A percentile compares a stretch with the other conserved stretches of the same genome.
phyloP scores from a whole-genome alignment of 2,329 filamentous ascomycete genomes.

The Claviceps monticola region DNA sequence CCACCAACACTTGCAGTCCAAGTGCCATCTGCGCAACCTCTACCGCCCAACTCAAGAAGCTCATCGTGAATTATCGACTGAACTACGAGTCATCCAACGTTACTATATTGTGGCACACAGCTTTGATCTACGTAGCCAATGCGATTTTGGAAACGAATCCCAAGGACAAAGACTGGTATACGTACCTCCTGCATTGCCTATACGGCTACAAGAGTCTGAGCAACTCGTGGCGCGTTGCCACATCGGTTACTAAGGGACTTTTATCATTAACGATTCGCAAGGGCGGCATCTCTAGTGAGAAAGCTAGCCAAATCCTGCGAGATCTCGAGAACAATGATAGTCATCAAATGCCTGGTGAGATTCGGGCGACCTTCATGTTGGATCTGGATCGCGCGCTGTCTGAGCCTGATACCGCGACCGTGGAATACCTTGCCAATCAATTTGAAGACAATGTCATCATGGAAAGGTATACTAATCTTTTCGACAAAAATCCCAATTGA shows the following conservation, averaged over 20 bases:
- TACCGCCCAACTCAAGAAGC: constrained; percentile 21
- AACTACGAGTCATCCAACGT: constrained; percentile 17
- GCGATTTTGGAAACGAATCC: constrained; percentile 16
- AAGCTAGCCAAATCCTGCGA: constrained; percentile 18
- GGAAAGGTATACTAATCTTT: constrained; percentile 17
- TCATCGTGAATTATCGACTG: constrained; percentile 19
- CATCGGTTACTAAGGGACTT: constrained; percentile 16
- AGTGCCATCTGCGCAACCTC: constrained; percentile 17
- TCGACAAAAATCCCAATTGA: constrained; percentile 3
- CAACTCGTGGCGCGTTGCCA: constrained; percentile 18
- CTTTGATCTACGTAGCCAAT: constrained; percentile 22
- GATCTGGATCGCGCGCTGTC: constrained; percentile 22
- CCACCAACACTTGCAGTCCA: constrained; percentile 10
- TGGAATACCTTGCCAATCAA: constrained; percentile 18
- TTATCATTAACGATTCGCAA: constrained; percentile 19
- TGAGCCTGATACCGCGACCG: constrained; percentile 19
- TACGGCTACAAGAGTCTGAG: constrained; percentile 21
- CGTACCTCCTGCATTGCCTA: constrained; percentile 21
- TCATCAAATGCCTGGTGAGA: constrained; percentile 9
- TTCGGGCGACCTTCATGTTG: constrained; percentile 23
- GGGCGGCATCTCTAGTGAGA: constrained; percentile 14
- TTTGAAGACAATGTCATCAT: constrained; percentile 22
- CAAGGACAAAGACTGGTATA: constrained; percentile 16
- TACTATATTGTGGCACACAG: constrained; percentile 24
- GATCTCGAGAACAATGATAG: constrained; percentile 15